phyloP scores from a whole-genome alignment of 225 moss, liverwort and hornwort genomes.

The Pseudoscleropodium purum region DNA sequence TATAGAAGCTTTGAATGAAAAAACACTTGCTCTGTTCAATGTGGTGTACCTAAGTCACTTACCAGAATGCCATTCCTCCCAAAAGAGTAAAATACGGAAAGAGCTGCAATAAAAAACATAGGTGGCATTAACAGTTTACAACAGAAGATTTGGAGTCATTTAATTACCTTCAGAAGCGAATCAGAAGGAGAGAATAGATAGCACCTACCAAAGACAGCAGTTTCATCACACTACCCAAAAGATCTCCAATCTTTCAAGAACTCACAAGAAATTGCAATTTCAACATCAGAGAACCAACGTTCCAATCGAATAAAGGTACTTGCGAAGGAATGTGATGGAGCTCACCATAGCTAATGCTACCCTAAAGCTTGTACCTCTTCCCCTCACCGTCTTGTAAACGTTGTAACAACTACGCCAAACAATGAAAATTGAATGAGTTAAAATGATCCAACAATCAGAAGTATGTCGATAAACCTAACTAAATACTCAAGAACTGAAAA shows the following conservation, averaged over 20 bases:
- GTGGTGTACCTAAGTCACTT: neutral
- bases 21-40: neutral
- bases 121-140: neutral
- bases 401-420: conserved; percentile 26
- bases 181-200: neutral
- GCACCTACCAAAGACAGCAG: neutral
- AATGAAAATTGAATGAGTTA: neutral
- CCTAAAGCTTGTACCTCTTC: conserved; percentile 57
- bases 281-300: neutral
- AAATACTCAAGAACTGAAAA: neutral
- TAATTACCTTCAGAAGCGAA: neutral
- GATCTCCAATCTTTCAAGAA: neutral
- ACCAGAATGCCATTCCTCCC: conserved; percentile 66
- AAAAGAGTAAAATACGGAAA: conserved; percentile 64
- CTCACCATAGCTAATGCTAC: conserved; percentile 85
- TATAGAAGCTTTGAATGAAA: neutral
- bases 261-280: neutral
- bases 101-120: conserved; percentile 40
- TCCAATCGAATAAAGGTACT: neutral
- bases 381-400: conserved; percentile 67
- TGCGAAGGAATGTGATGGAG: neutral
- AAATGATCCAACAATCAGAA: neutral
- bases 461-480: neutral
- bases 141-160: neutral
- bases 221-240: neutral